Conservation (phyloP, 495 filamentous ascomycete species). For the Sordaria brevicollis region DNA sequence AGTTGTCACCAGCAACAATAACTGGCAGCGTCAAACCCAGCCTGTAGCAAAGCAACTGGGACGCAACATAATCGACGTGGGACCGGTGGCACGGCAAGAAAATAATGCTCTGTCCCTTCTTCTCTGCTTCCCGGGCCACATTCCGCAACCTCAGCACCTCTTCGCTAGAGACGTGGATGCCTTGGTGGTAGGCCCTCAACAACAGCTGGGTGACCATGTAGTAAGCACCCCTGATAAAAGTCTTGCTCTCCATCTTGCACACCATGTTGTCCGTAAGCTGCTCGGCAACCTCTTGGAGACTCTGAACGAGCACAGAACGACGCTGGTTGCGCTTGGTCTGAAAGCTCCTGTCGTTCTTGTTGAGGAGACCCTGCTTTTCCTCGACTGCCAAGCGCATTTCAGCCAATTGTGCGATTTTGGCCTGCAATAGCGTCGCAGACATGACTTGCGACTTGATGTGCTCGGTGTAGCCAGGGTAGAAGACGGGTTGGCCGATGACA, state of each 20-base stretch:
- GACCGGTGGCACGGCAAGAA: conserved; percentile 92
- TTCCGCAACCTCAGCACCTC: conserved; percentile 74
- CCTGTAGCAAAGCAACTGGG: conserved; percentile 91
- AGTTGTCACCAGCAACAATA: conserved; percentile 91
- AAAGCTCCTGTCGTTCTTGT: conserved; percentile 41
- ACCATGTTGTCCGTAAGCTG: conserved; percentile 90
- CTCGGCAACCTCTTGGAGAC: conserved; percentile 64
- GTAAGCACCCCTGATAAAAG: conserved; percentile 85
- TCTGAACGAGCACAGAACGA: conserved; percentile 43
- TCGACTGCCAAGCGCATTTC: conserved; percentile 62
- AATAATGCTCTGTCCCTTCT: conserved; percentile 88
- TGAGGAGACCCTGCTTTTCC: conserved; percentile 60
- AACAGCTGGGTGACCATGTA: conserved; percentile 81
- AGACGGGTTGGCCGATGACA: conserved; percentile 82
- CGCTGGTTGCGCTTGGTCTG: conserved; percentile 51
- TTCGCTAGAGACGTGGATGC: conserved; percentile 92
- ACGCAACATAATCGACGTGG: conserved; percentile 89
- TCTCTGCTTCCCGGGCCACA: conserved; percentile 70
- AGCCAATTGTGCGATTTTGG: conserved; percentile 67
- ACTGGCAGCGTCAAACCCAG: conserved; percentile 79
- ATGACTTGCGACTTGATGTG: conserved; percentile 73
- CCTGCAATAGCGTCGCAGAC: conserved; percentile 60
- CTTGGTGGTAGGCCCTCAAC: conserved; percentile 90
- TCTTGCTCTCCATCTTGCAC: conserved; percentile 95
- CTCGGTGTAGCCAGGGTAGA: conserved; percentile 85